Conservation (phyloP, 768 basidiomycete genomes). For the Lactifluus subvellereus region DNA sequence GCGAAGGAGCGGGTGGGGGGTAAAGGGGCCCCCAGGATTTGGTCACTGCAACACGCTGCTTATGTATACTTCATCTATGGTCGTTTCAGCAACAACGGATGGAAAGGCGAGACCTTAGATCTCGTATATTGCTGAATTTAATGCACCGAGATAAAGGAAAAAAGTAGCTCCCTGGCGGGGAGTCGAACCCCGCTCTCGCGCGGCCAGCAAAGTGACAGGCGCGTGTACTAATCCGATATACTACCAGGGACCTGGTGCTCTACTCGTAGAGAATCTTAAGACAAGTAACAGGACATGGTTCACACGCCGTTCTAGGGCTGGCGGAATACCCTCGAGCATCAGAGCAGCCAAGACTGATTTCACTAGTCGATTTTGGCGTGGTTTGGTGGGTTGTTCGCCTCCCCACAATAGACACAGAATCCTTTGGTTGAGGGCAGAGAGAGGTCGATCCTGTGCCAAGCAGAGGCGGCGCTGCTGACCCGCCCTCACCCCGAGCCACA, state of each 20-base stretch:
- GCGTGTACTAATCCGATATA: conserved; percentile 26
- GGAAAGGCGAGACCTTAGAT: background rate
- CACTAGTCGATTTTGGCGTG: background rate
- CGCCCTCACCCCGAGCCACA: too few species aligned
- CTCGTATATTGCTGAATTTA: background rate
- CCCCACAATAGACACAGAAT: background rate
- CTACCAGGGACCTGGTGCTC: conserved; percentile 9
- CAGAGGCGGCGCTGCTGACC: background rate
- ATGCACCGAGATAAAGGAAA: background rate
- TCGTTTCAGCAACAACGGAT: background rate
- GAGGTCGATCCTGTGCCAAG: background rate
- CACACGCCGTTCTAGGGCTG: background rate
- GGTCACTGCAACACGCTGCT: background rate
- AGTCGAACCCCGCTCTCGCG: conserved; percentile 46
- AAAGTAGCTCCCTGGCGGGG: conserved; percentile 36
- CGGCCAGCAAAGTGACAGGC: conserved; percentile 23
- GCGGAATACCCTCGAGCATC: background rate
- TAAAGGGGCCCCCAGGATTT: background rate
- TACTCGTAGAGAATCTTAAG: fast-evolving
- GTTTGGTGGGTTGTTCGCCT: background rate
- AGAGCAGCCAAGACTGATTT: background rate
- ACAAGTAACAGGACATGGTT: background rate
- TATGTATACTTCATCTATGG: background rate
- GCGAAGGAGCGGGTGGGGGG: conserved; percentile 6
- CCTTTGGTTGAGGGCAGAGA: background rate